phyloP scores from a whole-genome alignment of 345 rosid genomes.

The Euphorbia pulcherrima region DNA sequence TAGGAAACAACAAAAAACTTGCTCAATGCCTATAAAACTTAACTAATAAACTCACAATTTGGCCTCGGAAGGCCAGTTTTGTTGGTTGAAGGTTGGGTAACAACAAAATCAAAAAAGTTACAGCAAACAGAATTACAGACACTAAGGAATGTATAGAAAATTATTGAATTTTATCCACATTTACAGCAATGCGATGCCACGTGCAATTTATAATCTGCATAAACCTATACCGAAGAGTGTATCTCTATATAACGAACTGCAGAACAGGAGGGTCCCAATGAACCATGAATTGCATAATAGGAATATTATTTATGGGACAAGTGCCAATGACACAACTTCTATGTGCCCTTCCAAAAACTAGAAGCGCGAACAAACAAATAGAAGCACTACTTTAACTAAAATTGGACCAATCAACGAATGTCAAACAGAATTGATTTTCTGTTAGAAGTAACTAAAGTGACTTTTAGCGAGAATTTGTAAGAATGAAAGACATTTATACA shows the following conservation, averaged over 20 bases:
- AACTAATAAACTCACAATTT: neutral
- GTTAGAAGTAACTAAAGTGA: neutral
- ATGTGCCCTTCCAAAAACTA: neutral
- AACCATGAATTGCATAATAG: neutral
- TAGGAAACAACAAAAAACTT: neutral
- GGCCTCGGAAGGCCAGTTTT: neutral
- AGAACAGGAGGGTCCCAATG: neutral
- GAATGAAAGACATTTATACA: conserved; percentile 9
- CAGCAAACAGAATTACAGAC: neutral
- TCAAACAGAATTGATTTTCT: neutral
- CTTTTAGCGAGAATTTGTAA: neutral
- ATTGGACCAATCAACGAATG: neutral
- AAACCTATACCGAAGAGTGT: neutral
- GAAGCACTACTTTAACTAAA: neutral
- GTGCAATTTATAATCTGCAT: neutral
- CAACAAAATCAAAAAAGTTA: neutral
- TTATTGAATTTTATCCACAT: too few relatives aligned
- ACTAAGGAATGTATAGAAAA: neutral
- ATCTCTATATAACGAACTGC: neutral
- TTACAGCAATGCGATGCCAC: neutral
- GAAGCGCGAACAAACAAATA: neutral
- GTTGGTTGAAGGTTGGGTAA: neutral
- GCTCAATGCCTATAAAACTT: neutral
- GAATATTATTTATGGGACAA: neutral
- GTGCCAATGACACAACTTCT: neutral